Percentiles rank a stretch among this genome's conserved stretches.
phyloP scores from a whole-genome alignment of 2,329 filamentous ascomycete genomes.

The Podosphaera aphanis region DNA sequence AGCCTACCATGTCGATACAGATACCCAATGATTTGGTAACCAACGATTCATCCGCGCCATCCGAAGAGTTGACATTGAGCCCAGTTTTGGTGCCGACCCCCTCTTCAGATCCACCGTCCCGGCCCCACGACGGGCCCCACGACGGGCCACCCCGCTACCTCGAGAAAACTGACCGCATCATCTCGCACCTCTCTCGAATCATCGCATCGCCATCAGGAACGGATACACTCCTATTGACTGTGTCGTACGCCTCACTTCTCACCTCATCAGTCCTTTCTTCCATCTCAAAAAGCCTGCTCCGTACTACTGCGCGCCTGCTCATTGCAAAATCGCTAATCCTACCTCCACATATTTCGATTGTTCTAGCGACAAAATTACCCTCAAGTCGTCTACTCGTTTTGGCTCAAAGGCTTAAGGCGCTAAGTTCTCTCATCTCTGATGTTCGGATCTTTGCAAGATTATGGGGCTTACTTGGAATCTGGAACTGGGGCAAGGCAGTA shows the following conservation, averaged over 20 bases:
- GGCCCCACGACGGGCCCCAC: slow-evolving; percentile 7
- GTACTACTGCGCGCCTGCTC: slow-evolving; percentile 26
- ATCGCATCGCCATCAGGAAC: slow-evolving; percentile 44
- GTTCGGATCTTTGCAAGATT: slow-evolving; percentile 26
- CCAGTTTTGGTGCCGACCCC: slow-evolving; percentile 4
- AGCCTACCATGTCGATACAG: too few species aligned
- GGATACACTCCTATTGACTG: slow-evolving; percentile 43
- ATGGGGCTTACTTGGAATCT: slow-evolving; percentile 2
- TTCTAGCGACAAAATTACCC: slow-evolving; percentile 14
- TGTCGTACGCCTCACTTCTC: slow-evolving; percentile 43
- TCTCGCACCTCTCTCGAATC: slow-evolving; percentile 34
- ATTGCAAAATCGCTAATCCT: slow-evolving; percentile 28
- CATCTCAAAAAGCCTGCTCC: slow-evolving; percentile 33
- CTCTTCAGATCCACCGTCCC: slow-evolving; percentile 6
- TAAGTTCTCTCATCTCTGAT: slow-evolving; percentile 45
- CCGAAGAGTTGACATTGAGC: slow-evolving; percentile 6
- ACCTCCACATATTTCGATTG: slow-evolving; percentile 25
- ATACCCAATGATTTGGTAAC: too few species aligned
- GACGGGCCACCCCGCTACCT: slow-evolving; percentile 16
- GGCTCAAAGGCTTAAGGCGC: slow-evolving; percentile 27
- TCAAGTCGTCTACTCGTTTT: slow-evolving; percentile 20
- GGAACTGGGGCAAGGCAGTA: slow-evolving; percentile 1
- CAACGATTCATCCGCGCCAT: not conserved
- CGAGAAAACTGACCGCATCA: slow-evolving; percentile 13
- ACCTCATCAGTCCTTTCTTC: slow-evolving; percentile 26